Base-by-base conservation (phyloP, 2,329 filamentous ascomycete genomes). In the Apiospora rasikravindrae region DNA sequence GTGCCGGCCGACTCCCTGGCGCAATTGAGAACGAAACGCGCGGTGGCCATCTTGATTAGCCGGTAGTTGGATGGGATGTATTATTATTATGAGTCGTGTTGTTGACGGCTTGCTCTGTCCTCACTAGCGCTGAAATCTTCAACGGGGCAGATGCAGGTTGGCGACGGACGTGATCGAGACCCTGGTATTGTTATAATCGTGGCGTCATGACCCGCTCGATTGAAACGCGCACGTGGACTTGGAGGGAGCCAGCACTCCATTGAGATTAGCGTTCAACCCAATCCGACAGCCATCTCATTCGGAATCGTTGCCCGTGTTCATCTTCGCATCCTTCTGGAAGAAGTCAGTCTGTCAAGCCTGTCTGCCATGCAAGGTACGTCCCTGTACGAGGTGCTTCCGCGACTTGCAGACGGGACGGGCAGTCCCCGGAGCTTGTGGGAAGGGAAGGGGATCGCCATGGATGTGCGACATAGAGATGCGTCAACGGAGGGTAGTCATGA, bases 1-100 rank as follows among this genome's bases (percentile, higher is more conserved):
- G 72, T 71, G 72, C 74, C 75, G 22, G 69, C 71, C 40, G 73
- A 72, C 26, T 73, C 74, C 44, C 71, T 70, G 71, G 75, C 75
- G 71, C 73, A 74, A 7, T 70, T 71, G 57, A 75, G 74, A 33
- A 69, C 70, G 69, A 76, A 73, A 16, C 74, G 74, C 16, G 70
- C 67, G 11, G 75, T 64, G 16, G 75, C 11, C 57, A 64, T 64
- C 29, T 64, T 40, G 19, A 49, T 64, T 40, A n/a, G 22, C n/a
- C 7, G 29, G 57, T 51, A 26, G 49, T 26, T 24, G 49, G 49
- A 51, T 26, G 8, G n/a, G 13, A 4, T 24, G 44, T 19, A 19
- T 2, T 14, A 47, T 22, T 22, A 5, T 7, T 22, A 10, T 7
- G 45, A 22, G 19, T 47, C 45, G 45, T 7, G 8, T 42, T 47